A percentile compares a stretch with the other conserved stretches of the same genome.
phyloP scores from a whole-genome alignment of 1,284 basidiomycete genomes.

The Rhodotorula sp. region DNA sequence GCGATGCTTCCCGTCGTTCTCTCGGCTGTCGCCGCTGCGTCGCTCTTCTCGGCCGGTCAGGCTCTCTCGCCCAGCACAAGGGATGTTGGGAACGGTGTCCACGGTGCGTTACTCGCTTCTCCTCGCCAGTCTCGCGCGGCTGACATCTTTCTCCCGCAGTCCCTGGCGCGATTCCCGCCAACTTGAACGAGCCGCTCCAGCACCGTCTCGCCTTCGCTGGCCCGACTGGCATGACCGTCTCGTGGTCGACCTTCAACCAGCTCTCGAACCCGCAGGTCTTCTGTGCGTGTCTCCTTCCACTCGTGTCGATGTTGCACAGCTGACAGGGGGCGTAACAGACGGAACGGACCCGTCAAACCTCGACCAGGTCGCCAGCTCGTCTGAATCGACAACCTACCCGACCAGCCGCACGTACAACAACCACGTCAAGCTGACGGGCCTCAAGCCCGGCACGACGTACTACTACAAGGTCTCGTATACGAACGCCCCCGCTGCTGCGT shows the following conservation, averaged over 20 bases:
- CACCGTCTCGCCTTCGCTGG: slow-evolving; percentile 37
- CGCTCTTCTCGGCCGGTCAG: neutral
- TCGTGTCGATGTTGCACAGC: no score
- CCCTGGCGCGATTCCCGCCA: slow-evolving; percentile 26
- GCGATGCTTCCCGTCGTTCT: slow-evolving; percentile 5
- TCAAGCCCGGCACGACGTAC: slow-evolving; percentile 32
- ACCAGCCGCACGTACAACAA: slow-evolving; percentile 39
- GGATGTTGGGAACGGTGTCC: slow-evolving; percentile 30
- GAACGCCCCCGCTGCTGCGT: slow-evolving; percentile 24
- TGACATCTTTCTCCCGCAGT: neutral
- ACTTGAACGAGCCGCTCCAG: slow-evolving; percentile 31
- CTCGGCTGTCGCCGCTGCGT: slow-evolving; percentile 1
- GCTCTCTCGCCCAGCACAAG: neutral
- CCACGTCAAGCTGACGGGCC: slow-evolving; percentile 30
- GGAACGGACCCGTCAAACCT: slow-evolving; percentile 25
- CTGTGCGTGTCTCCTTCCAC: neutral
- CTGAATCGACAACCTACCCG: slow-evolving; percentile 30
- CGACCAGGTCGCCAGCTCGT: slow-evolving; percentile 7
- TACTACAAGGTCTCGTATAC: slow-evolving; percentile 20
- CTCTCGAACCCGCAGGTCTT: slow-evolving; percentile 18
- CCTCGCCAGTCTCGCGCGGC: neutral
- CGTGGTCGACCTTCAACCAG: slow-evolving; percentile 28
- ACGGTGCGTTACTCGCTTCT: slow-evolving; percentile 6
- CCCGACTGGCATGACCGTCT: slow-evolving; percentile 27
- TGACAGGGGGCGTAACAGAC: neutral